These are phyloP conservation scores for Macrolepiota albuminosa DNA, from an alignment of 768 basidiomycete species.

Conservation along the genomic window DNA sequence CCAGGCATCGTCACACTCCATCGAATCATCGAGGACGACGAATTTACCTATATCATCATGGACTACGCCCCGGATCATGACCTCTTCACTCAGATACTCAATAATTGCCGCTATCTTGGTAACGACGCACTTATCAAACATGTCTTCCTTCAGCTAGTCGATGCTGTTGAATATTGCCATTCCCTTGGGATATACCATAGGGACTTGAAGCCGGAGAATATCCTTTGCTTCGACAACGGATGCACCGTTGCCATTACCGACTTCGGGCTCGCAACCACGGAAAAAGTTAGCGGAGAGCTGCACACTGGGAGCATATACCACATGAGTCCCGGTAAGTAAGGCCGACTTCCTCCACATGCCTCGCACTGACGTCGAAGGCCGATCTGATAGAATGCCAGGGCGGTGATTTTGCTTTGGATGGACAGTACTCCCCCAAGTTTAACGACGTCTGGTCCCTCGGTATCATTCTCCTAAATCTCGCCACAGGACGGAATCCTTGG, in stretches of 20 bases:
- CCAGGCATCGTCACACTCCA: conserved; percentile 85
- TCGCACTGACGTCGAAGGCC: neutral
- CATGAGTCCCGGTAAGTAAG: conserved; percentile 81
- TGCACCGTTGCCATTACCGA: conserved; percentile 83
- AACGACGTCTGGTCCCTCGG: conserved; percentile 98
- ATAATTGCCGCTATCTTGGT: conserved; percentile 75
- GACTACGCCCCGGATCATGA: conserved; percentile 90
- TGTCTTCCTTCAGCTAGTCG: conserved; percentile 90
- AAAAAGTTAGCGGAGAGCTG: conserved; percentile 81
- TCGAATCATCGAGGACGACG: conserved; percentile 79
- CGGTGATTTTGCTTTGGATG: conserved; percentile 55
- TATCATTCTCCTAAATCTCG: conserved; percentile 92
- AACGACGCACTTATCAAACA: conserved; percentile 80
- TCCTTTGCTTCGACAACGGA: conserved; percentile 81
- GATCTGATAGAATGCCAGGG: conserved; percentile 96
- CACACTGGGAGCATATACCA: conserved; percentile 97
- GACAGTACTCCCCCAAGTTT: conserved; percentile 76
- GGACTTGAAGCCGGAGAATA: conserved; percentile 96
- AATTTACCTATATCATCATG: conserved; percentile 87
- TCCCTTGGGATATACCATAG: conserved; percentile 90
- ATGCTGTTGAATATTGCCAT: conserved; percentile 93
- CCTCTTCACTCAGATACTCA: conserved; percentile 86
- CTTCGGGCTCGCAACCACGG: conserved; percentile 92
- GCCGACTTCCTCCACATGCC: neutral
- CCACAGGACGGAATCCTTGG: conserved; percentile 96